Evolutionary conservation across 176 grass and related monocot genomes (phyloP), one percentile per base, ranked within the genome.

Genomic region (Phyllostachys edulis): DNA sequence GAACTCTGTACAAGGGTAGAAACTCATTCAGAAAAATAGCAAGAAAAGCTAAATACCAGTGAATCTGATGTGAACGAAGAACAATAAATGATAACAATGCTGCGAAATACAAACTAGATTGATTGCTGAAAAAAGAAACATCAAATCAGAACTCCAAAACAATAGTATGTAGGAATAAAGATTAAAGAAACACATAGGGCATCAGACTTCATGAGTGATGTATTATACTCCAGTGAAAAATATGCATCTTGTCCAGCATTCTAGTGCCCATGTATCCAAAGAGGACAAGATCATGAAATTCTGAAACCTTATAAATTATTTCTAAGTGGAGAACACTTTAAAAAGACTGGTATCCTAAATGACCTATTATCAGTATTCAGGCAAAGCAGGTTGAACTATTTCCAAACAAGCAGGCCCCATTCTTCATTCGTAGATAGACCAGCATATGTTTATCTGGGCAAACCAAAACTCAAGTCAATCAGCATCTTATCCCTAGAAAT

Each of bases 1-100:
- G 80, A 73, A 87, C 6, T 80, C 85, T 90, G 80, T 1, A 38
- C 54, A 18, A 23, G 3, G 18, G 39, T 11, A 79, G 52, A 51
- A 68, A 50, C 15, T 42, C 16, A 7, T 12, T 84, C 47, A 83
- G 67, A 44, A 27, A 40, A 79, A 68, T 45, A 32, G 6, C 7
- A 86, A 49, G 17, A 86, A 49, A 11, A 3, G 42, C 11, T 29
- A 1, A 66, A 38, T 18, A n/a, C 17, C 37, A 75, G 12, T 8
- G 8, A 61, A 61, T 50, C 45, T 17, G 21, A n/a, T 49, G 64
- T 49, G 64, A 76, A 50, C 14, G 27, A 88, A 13, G 3, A 87
- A 67, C 15, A 47, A 21, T 10, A 82, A 13, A 21, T 21, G 39
- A 46, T 36, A 60, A 56, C 46, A 5, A 59, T 57, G 16, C 67